Evolutionary conservation across 352 stramenopile genomes (phyloP).

Genomic region (Aphanomyces cochlioides): DNA sequence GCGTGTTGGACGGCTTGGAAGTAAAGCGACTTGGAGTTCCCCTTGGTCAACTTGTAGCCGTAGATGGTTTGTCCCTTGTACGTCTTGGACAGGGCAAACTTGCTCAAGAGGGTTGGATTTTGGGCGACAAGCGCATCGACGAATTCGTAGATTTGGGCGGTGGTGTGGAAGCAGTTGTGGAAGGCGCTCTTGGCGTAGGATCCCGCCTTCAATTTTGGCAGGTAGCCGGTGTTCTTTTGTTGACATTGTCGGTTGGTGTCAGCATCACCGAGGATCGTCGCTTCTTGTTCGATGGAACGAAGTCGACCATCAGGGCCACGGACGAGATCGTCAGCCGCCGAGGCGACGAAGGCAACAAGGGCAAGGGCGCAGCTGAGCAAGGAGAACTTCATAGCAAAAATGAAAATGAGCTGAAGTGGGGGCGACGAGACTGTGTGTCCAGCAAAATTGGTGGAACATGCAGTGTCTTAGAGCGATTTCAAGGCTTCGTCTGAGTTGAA

Average conservation of each 20-base stretch:
- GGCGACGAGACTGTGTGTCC: too few relatives aligned
- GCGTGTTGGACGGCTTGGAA: slow-evolving; percentile 38
- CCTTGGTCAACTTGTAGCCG: slow-evolving; percentile 39
- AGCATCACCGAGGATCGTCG: background rate
- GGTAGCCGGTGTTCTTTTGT: background rate
- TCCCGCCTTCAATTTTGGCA: slow-evolving; percentile 2
- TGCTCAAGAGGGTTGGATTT: slow-evolving; percentile 32
- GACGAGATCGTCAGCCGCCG: background rate
- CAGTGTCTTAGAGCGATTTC: too few relatives aligned
- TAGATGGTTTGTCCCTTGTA: slow-evolving; percentile 31
- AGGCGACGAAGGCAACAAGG: background rate
- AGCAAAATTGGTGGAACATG: too few relatives aligned
- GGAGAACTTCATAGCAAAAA: background rate
- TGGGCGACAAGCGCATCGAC: slow-evolving; percentile 33
- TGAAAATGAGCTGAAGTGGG: background rate
- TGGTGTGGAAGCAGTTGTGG: slow-evolving; percentile 38
- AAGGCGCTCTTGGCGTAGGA: slow-evolving; percentile 36
- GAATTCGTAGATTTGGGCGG: slow-evolving; percentile 34
- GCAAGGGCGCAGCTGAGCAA: background rate
- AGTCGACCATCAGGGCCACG: background rate
- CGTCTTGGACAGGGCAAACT: slow-evolving; percentile 37
- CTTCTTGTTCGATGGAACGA: background rate
- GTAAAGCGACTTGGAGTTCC: slow-evolving; percentile 40
- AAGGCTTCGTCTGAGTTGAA: too few relatives aligned
- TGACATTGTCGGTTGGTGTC: background rate